phyloP scores from a whole-genome alignment of 1,139 yeast species.

The Yamadazyma triangularis region DNA sequence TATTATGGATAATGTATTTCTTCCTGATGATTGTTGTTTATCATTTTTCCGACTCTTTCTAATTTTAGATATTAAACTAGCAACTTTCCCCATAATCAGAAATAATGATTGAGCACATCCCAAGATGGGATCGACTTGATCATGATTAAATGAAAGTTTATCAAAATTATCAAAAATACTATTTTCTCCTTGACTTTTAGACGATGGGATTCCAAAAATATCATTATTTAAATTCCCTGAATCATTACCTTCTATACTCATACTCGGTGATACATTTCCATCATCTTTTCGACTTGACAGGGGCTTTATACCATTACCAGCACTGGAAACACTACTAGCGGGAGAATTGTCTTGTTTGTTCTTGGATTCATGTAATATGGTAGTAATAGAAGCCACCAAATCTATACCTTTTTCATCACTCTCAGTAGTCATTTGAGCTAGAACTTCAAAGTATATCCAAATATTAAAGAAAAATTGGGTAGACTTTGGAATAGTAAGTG shows the following conservation, averaged over 20 bases:
- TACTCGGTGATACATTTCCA: slow-evolving; percentile 17
- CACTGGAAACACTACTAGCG: neutral
- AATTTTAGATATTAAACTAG: slow-evolving; percentile 49
- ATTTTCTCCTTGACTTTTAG: slow-evolving; percentile 10
- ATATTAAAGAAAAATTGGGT: slow-evolving; percentile 55
- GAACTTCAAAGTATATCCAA: slow-evolving; percentile 64
- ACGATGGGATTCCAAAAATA: slow-evolving; percentile 9
- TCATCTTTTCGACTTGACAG: slow-evolving; percentile 2
- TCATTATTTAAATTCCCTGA: slow-evolving; percentile 14
- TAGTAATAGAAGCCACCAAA: slow-evolving; percentile 38
- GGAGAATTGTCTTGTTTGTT: slow-evolving; percentile 2
- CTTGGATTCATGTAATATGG: slow-evolving; percentile 14
- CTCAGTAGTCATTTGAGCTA: slow-evolving; percentile 60
- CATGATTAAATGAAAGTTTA: slow-evolving; percentile 21
- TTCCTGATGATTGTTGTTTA: slow-evolving; percentile 8
- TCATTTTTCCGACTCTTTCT: slow-evolving; percentile 21
- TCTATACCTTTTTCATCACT: slow-evolving; percentile 44
- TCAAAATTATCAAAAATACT: slow-evolving; percentile 32
- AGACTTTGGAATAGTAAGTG: slow-evolving; percentile 30
- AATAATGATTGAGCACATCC: slow-evolving; percentile 66
- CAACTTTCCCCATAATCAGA: slow-evolving; percentile 60
- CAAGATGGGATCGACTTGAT: slow-evolving; percentile 56
- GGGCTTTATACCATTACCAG: neutral
- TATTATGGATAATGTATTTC: slow-evolving; percentile 44
- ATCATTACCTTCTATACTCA: slow-evolving; percentile 22